These are phyloP conservation scores for Zostera marina DNA, from an alignment of 116 monocot genomes.

Conservation along the genomic window DNA sequence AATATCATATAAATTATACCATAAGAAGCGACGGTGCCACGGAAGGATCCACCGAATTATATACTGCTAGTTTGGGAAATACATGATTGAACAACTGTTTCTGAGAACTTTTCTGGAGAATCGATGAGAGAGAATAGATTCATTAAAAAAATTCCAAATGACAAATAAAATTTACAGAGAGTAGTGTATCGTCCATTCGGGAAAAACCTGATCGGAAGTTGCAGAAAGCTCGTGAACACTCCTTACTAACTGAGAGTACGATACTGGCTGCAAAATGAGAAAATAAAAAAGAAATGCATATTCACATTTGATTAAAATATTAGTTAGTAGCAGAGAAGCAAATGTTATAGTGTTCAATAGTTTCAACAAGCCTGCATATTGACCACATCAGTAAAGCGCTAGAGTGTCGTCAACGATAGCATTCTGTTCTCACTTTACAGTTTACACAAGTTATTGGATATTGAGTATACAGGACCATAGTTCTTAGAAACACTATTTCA, in stretches of 20 bases:
- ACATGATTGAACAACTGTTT: conserved; percentile 81
- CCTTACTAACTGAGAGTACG: conserved; percentile 72
- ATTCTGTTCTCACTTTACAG: no score
- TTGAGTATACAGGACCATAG: no score
- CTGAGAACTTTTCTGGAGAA: conserved; percentile 78
- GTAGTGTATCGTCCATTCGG: not conserved
- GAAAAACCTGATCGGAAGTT: conserved; percentile 66
- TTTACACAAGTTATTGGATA: no score
- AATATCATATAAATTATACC: conserved; percentile 29
- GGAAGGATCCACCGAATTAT: conserved; percentile 98
- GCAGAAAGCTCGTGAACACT: conserved; percentile 91
- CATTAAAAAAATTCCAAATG: not conserved
- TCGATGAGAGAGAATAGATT: conserved; percentile 5
- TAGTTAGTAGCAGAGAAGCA: not conserved
- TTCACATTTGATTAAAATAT: not conserved
- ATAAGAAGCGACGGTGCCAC: conserved; percentile 98
- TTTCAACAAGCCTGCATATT: no score
- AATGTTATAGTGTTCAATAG: no score
- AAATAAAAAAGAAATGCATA: not conserved
- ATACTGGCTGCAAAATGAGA: conserved; percentile 44
- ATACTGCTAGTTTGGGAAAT: conserved; percentile 97
- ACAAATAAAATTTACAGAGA: not conserved
- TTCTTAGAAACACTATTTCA: not conserved
- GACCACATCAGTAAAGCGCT: no score
- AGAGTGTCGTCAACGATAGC: no score